phyloP scores from a whole-genome alignment of 2,329 filamentous ascomycete genomes.

The Lasiodiplodia theobromae region DNA sequence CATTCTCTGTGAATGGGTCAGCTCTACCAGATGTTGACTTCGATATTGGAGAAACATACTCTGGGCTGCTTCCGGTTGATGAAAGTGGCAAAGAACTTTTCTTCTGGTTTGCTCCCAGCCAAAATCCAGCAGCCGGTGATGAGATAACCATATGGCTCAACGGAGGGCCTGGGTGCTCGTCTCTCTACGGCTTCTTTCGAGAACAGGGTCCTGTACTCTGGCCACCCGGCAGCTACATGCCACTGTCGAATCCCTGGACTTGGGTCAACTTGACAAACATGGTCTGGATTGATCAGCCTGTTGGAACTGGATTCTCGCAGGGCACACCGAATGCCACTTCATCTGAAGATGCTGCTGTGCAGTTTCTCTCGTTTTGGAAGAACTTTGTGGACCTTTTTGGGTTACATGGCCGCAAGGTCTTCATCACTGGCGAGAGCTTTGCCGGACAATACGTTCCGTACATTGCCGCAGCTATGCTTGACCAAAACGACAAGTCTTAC shows the following conservation, averaged over 20 bases:
- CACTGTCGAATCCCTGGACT: constrained; percentile 40
- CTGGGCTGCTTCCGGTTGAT: constrained; percentile 67
- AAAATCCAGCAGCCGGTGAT: constrained; percentile 21
- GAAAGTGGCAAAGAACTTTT: constrained; percentile 53
- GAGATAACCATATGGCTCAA: constrained; percentile 49
- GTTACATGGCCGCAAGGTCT: constrained; percentile 59
- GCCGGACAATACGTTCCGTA: constrained; percentile 42
- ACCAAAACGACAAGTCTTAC: constrained; percentile 39
- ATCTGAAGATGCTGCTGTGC: constrained; percentile 49
- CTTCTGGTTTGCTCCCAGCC: constrained; percentile 55
- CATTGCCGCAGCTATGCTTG: constrained; percentile 41
- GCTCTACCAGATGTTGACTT: constrained; percentile 57
- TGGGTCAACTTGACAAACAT: constrained; percentile 53
- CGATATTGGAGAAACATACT: constrained; percentile 67
- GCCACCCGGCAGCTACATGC: constrained; percentile 40
- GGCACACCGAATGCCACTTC: constrained; percentile 44
- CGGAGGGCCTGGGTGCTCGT: constrained; percentile 36
- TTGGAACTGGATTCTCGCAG: constrained; percentile 46
- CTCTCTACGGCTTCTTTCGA: constrained; percentile 43
- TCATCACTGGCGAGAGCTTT: constrained; percentile 41
- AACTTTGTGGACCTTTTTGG: constrained; percentile 61
- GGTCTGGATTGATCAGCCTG: constrained; percentile 47
- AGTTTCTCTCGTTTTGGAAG: constrained; percentile 56
- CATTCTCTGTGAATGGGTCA: constrained; percentile 46
- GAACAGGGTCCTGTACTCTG: constrained; percentile 47